phyloP scores from a whole-genome alignment of 2,329 filamentous ascomycete genomes.

The Cercospora brassicicola region DNA sequence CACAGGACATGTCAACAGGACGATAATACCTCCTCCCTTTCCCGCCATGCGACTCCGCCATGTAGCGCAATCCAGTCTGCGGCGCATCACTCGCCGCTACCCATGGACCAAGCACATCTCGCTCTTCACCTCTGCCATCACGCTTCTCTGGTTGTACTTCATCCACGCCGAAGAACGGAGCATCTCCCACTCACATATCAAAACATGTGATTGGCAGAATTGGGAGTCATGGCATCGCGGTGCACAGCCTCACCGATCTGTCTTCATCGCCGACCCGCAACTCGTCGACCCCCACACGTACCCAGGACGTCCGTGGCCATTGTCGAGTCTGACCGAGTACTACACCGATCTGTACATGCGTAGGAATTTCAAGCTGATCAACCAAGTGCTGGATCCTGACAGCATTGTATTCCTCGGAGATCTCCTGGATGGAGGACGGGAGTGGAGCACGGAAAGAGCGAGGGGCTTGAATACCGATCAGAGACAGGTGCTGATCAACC shows the following conservation, averaged over 20 bases:
- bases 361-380: conserved; percentile 76
- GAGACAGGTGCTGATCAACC: conserved; percentile 26
- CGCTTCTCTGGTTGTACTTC: conserved; percentile 67
- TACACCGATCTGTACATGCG: conserved; percentile 90
- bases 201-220: conserved; percentile 73
- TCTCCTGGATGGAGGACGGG: conserved; percentile 89
- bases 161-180: conserved; percentile 84
- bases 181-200: conserved; percentile 69
- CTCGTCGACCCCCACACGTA: conserved; percentile 95
- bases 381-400: conserved; percentile 75
- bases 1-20: not conserved
- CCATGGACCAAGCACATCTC: conserved; percentile 31
- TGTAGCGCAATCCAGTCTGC: conserved; percentile 22
- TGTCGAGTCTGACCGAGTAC: conserved; percentile 64
- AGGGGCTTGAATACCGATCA: conserved; percentile 25
- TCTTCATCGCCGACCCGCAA: conserved; percentile 86
- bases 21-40: not conserved
- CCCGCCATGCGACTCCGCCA: conserved; percentile 26
- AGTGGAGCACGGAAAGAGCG: conserved; percentile 73
- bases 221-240: conserved; percentile 90
- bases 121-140: conserved; percentile 25
- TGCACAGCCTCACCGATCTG: conserved; percentile 77
- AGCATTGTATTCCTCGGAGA: conserved; percentile 90
- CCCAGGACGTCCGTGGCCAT: conserved; percentile 73
- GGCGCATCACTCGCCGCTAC: conserved; percentile 29